Conservation (phyloP, 2,329 filamentous ascomycete species). For the Scortechinia acanthostroma region DNA sequence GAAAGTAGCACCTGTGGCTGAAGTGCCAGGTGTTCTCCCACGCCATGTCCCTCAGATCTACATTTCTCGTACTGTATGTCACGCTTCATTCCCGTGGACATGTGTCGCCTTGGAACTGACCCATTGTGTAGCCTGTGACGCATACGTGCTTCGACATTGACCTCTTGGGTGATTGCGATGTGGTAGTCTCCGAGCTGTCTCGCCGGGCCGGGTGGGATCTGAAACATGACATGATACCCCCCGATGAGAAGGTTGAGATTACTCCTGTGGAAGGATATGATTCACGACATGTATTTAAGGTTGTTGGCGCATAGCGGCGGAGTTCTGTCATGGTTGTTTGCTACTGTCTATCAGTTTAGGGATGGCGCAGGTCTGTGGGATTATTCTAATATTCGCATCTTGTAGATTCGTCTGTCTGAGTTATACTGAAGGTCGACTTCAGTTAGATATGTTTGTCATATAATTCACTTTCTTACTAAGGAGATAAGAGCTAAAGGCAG, state of each 20-base stretch:
- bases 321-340: too few species aligned
- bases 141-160: neutral
- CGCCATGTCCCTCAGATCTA: slow-evolving; percentile 82
- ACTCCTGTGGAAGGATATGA: neutral
- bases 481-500: too few species aligned
- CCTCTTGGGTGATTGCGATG: neutral
- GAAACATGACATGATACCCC: neutral
- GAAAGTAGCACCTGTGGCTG: slow-evolving; percentile 90
- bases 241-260: neutral
- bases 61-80: slow-evolving; percentile 51
- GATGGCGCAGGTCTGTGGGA: too few species aligned
- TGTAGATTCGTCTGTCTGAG: too few species aligned
- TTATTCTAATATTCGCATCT: too few species aligned
- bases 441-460: too few species aligned
- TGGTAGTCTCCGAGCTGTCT: neutral
- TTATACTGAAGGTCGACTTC: too few species aligned
- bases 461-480: too few species aligned
- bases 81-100: neutral
- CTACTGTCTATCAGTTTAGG: too few species aligned
- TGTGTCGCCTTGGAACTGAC: neutral
- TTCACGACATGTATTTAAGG: slow-evolving; percentile 1
- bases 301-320: neutral
- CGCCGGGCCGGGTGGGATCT: slow-evolving; percentile 1
- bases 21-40: slow-evolving; percentile 77
- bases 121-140: neutral